Percentiles rank a stretch among this genome's conserved stretches.
phyloP scores from a whole-genome alignment of 257 asterid genomes.

The Gardenia jasminoides region DNA sequence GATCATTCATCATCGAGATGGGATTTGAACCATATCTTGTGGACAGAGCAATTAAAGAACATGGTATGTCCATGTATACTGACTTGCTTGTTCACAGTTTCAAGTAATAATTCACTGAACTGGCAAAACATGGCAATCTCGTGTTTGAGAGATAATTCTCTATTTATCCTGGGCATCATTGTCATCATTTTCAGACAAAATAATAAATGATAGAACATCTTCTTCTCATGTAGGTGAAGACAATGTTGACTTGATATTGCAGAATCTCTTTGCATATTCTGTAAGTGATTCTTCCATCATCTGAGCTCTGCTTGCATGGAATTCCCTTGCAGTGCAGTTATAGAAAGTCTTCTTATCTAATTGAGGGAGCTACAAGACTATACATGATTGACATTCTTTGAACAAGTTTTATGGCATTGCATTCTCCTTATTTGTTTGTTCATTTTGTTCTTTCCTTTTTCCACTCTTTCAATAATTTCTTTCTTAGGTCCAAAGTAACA shows the following conservation, averaged over 20 bases:
- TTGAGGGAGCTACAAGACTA: neutral
- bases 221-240: constrained; percentile 24
- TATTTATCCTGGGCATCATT: neutral
- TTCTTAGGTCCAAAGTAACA: too few species aligned
- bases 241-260: constrained; percentile 64
- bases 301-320: neutral
- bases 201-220: neutral
- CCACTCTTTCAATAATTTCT: too few species aligned
- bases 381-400: neutral
- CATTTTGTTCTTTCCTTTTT: too few species aligned
- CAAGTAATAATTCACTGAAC: constrained; percentile 4
- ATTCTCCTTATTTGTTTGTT: neutral
- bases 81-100: neutral
- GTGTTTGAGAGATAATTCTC: neutral
- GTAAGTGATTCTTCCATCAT: constrained; percentile 43
- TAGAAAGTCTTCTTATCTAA: neutral
- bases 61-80: constrained; percentile 40
- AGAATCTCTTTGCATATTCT: constrained; percentile 67
- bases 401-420: neutral
- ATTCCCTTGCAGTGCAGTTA: neutral
- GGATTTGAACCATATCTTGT: constrained; percentile 75
- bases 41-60: constrained; percentile 71
- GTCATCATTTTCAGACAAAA: neutral
- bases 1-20: constrained; percentile 79
- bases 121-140: constrained; percentile 13